These are phyloP conservation scores for Iodosphaeria phyllophila DNA, from an alignment of 2,329 filamentous ascomycete genomes.

Conservation along the genomic window DNA sequence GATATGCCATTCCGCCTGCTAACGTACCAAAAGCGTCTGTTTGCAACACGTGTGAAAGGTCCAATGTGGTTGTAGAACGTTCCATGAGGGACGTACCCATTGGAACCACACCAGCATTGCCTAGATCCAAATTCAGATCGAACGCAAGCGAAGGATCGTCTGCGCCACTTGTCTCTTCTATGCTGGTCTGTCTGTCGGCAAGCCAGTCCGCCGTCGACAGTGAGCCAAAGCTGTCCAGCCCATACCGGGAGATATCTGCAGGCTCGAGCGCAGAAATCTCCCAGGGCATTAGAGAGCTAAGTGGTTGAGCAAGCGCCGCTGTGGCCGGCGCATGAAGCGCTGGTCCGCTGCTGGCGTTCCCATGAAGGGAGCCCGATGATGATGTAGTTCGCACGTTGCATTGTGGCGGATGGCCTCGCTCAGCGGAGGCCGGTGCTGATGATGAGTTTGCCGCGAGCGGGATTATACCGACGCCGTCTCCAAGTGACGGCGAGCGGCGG, in stretches of 20 bases:
- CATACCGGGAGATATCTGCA: conserved; percentile 4
- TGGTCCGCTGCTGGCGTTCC: too few species aligned
- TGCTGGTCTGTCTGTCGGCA: too few species aligned
- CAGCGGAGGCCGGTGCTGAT: conserved; percentile 13
- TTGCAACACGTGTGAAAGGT: conserved; percentile 3
- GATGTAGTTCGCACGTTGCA: too few species aligned
- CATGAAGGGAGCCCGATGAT: too few species aligned
- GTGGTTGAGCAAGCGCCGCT: too few species aligned
- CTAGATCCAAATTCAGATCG: conserved; percentile 11
- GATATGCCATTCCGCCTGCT: too few species aligned
- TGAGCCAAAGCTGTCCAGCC: conserved; percentile 4
- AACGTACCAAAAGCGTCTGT: conserved; percentile 3
- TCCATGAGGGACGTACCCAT: conserved; percentile 1
- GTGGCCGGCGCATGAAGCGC: too few species aligned
- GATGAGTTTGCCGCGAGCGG: conserved; percentile 6
- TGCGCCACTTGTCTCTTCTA: too few species aligned
- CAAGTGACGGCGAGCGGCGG: conserved; percentile 11
- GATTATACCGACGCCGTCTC: conserved; percentile 12
- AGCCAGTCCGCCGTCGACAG: too few species aligned
- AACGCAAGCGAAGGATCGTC: too few species aligned
- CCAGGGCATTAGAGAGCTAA: conserved; percentile 3
- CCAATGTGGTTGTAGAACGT: conserved; percentile 3
- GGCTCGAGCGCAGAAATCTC: conserved; percentile 5
- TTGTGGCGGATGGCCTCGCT: too few species aligned
- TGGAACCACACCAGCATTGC: conserved; percentile 2